Evolutionary conservation across 257 asterid species (phyloP).

Genomic region (Solanum microdontum): DNA sequence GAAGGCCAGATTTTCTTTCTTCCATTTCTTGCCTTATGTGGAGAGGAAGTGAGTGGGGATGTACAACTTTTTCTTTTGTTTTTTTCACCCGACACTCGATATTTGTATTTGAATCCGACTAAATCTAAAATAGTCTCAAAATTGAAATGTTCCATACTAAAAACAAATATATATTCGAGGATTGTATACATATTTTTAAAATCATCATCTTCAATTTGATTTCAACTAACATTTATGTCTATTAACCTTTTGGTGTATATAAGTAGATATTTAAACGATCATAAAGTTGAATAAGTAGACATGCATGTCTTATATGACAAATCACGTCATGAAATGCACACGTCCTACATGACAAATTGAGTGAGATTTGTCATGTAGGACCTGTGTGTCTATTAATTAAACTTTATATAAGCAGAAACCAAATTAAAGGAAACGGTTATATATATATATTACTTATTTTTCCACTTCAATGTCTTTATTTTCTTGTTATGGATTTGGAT

Average conservation of each 20-base stretch:
- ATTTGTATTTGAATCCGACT: accelerated
- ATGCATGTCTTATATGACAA: too few relatives aligned
- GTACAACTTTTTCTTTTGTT: not conserved
- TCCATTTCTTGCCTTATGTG: not conserved
- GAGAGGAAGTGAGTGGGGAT: not conserved
- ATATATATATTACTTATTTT: too few relatives aligned
- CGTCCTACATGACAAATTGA: accelerated
- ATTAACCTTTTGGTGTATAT: too few relatives aligned
- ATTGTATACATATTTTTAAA: too few relatives aligned
- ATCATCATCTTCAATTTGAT: not conserved
- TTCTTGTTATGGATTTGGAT: not conserved
- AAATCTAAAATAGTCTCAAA: not conserved
- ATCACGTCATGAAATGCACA: not conserved
- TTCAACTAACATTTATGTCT: too few relatives aligned
- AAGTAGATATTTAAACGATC: not conserved
- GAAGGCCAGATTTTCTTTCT: not conserved
- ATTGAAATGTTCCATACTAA: accelerated
- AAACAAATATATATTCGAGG: accelerated
- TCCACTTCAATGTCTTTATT: not conserved
- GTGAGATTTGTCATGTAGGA: not conserved
- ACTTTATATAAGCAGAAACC: too few relatives aligned
- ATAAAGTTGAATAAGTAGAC: too few relatives aligned
- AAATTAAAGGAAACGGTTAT: too few relatives aligned
- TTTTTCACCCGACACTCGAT: not conserved
- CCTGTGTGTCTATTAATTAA: not conserved